These are phyloP conservation scores for Fusarium sp. DNA, from an alignment of 2,329 filamentous ascomycete genomes.

Conservation along the genomic window DNA sequence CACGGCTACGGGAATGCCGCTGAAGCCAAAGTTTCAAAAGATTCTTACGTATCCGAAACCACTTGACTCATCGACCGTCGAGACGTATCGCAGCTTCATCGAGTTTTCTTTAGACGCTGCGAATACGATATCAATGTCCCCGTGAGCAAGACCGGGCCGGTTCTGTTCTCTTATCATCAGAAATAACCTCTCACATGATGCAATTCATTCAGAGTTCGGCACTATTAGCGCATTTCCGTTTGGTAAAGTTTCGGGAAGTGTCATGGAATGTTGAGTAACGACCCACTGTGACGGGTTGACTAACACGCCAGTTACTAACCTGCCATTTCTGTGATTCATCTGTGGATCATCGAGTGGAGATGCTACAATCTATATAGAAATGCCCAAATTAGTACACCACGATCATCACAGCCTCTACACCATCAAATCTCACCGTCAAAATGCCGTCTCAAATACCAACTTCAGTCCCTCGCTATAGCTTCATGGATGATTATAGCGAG, in stretches of 20 bases:
- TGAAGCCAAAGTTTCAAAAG: conserved; percentile 47
- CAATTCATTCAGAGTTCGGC: background rate
- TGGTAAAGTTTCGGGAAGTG: conserved; percentile 18
- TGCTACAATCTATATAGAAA: conserved; percentile 33
- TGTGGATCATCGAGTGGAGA: conserved; percentile 36
- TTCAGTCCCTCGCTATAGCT: conserved; percentile 55
- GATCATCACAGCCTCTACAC: background rate
- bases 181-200: conserved; percentile 16
- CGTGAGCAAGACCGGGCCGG: conserved; percentile 2
- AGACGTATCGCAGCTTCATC: conserved; percentile 51
- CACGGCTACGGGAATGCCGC: conserved; percentile 47
- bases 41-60: conserved; percentile 49
- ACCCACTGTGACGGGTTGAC: conserved; percentile 36
- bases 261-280: conserved; percentile 41
- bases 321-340: conserved; percentile 17
- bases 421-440: background rate
- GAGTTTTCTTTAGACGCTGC: conserved; percentile 49
- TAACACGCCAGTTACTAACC: conserved; percentile 43
- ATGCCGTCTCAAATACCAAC: conserved; percentile 40
- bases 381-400: background rate
- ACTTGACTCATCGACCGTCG: conserved; percentile 46
- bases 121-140: conserved; percentile 32
- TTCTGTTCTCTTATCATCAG: background rate
- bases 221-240: background rate
- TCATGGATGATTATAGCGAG: conserved; percentile 65